These are phyloP conservation scores for Auricularia sp. DNA, from an alignment of 768 basidiomycete species.

Conservation along the genomic window DNA sequence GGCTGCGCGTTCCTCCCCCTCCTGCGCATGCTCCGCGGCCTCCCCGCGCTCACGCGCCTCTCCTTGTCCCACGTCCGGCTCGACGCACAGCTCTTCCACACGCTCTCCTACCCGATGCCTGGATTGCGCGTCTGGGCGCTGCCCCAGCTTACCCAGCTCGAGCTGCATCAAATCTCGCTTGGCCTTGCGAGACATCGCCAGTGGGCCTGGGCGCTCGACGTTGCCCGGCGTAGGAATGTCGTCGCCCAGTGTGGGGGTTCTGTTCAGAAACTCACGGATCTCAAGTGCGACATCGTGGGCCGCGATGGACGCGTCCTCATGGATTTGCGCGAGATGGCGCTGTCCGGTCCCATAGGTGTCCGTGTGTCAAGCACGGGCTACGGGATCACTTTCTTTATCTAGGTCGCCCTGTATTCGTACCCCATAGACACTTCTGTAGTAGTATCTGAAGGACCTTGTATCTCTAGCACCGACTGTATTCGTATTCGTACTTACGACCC, in stretches of 20 bases:
- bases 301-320: background rate
- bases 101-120: background rate
- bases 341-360: background rate
- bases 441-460: background rate
- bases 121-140: background rate
- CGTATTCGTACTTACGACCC: no score
- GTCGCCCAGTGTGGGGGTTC: background rate
- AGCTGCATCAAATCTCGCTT: background rate
- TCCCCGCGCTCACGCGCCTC: background rate
- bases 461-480: no score
- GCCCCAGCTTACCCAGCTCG: background rate
- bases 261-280: background rate
- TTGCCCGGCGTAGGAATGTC: background rate
- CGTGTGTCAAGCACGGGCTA: background rate
- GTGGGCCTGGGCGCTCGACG: constrained; percentile 1
- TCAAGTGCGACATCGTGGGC: background rate
- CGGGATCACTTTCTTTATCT: background rate
- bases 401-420: background rate
- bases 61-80: background rate
- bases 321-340: constrained; percentile 1
- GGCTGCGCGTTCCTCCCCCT: background rate
- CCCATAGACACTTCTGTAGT: background rate
- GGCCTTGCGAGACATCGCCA: background rate
- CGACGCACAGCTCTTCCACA: background rate
- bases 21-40: background rate